Conservation (phyloP, 257 asterid genomes). For the Buddleja alternifolia region DNA sequence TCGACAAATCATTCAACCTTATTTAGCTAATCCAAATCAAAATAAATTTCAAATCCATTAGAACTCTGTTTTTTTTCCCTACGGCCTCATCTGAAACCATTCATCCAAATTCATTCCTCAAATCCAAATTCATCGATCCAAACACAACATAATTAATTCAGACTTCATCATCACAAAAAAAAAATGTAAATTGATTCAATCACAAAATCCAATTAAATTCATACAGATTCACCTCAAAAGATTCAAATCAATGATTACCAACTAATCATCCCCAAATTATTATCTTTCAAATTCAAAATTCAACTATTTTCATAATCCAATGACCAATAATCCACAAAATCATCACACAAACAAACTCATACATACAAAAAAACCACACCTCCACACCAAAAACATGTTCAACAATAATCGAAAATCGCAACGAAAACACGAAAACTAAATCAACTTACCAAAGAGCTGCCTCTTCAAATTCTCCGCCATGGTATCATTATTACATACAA, state of each 20-base stretch:
- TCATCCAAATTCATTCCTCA: too few species aligned
- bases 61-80: too few species aligned
- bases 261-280: background rate
- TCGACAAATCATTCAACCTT: too few species aligned
- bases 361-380: background rate
- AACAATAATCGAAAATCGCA: background rate
- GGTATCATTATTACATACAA: slow-evolving; percentile 97
- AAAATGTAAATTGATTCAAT: background rate
- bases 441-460: slow-evolving; percentile 77
- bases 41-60: too few species aligned
- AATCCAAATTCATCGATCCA: too few species aligned
- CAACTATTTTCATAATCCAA: background rate
- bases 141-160: background rate
- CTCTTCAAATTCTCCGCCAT: slow-evolving; percentile 96
- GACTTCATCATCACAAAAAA: background rate
- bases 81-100: too few species aligned
- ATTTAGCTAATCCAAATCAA: too few species aligned
- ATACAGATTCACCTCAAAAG: background rate
- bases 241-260: background rate
- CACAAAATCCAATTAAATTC: background rate
- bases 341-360: background rate
- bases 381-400: background rate
- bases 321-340: background rate
- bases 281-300: background rate
- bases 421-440: too few species aligned